Base-by-base conservation (phyloP, 2,329 filamentous ascomycete genomes). In the Diaporthe humulicola region DNA sequence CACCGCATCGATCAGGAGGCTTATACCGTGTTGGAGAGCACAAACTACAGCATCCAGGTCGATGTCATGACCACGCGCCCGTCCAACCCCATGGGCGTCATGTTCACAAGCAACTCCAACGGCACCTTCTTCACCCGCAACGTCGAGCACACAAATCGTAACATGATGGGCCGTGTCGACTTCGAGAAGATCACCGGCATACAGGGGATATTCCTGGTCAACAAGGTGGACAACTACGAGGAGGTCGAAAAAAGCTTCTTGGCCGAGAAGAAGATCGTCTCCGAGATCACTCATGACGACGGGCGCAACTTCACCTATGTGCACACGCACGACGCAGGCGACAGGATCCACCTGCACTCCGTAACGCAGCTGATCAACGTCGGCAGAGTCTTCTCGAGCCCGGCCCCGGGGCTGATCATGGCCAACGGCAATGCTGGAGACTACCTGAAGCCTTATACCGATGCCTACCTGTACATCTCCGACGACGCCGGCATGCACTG, bases 81-180 rank as follows among this genome's bases (percentile, higher is more conserved):
- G 17, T 89, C 88, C 1, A 90, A 90, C 50, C 90, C 93, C 0
- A 96, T 98, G 90, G 97, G 97, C 45, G 92, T 94, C 15, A 88
- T 99, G 73, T 96, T 98, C 81, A 98, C 95, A 8, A 98, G 96
- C 82, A 99, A 99, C 82, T 98, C 96, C 42, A 97, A 98, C 81
- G 97, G 97, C 76, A 98, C 95, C 3, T 98, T 96, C 83, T 99
- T 98, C 82, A 97, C 94, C 2, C 92, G 93, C 80, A 98, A 98
- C 80, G 90, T 96, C 73, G 94, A 97, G 75, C 93, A 98, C 82
- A 98, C 96, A 45, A 98, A 99, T 83, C 93, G 96, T 79, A 94
- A 96, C 80, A 79, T 82, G 14, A 85, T 86, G 38, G 95, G 95
- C 3, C 90, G 92, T 74, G 96, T 99, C 69, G 97, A 99, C 83